Percentiles rank a stretch among this genome's conserved stretches.
Evolutionary conservation across 164 flowering plant genomes (phyloP).

Genomic region (Protea cynaroides): DNA sequence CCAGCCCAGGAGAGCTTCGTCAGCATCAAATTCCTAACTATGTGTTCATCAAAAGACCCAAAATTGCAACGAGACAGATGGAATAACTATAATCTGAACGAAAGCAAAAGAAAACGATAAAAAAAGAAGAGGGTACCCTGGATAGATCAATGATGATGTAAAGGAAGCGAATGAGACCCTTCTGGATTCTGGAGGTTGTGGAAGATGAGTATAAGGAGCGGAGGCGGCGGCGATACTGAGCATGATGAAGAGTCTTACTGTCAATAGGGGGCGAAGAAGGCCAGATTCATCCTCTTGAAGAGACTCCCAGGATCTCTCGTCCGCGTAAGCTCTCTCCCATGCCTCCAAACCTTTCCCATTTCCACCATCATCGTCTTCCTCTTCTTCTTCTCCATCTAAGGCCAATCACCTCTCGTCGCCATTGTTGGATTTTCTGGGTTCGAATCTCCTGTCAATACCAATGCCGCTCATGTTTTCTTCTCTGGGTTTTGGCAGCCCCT

Average conservation of each 20-base stretch:
- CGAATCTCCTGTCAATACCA: neutral
- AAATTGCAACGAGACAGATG: neutral
- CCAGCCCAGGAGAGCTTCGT: too few species aligned
- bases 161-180: slow-evolving; percentile 85
- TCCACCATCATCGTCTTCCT: slow-evolving; percentile 42
- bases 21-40: too few species aligned
- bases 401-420: slow-evolving; percentile 21
- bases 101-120: neutral
- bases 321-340: slow-evolving; percentile 86
- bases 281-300: slow-evolving; percentile 92
- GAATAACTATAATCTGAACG: neutral
- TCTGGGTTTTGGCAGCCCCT: too few species aligned
- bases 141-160: slow-evolving; percentile 82
- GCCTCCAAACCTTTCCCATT: slow-evolving; percentile 37
- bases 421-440: neutral
- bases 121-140: slow-evolving; percentile 40
- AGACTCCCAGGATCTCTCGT: slow-evolving; percentile 91
- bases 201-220: slow-evolving; percentile 44
- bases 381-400: slow-evolving; percentile 45
- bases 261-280: slow-evolving; percentile 71
- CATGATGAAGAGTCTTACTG: slow-evolving; percentile 49
- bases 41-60: neutral
- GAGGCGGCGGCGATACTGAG: slow-evolving; percentile 81
- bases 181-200: slow-evolving; percentile 58
- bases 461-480: neutral